A percentile compares a stretch with the other conserved stretches of the same genome.
Evolutionary conservation across 1,139 yeast genomes (phyloP).

Genomic region (Saccharomyces pastorianus): DNA sequence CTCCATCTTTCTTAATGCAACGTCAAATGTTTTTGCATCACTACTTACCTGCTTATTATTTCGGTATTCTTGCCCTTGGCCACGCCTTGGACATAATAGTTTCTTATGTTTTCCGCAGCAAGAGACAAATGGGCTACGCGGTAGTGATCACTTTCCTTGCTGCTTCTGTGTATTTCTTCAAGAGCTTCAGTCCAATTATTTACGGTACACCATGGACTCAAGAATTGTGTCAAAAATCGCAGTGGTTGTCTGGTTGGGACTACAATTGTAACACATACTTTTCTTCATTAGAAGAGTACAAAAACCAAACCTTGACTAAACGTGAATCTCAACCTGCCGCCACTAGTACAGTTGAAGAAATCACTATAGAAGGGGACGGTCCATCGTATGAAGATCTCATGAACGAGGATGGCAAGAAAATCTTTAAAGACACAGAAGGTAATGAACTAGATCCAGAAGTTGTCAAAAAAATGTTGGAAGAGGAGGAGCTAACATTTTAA

Average conservation of each 20-base stretch:
- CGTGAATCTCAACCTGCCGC: neutral
- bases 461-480: constrained; percentile 15
- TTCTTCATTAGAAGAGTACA: constrained; percentile 20
- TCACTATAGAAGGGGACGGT: neutral
- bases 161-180: constrained; percentile 49
- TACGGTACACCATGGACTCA: constrained; percentile 79
- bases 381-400: constrained; percentile 12
- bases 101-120: constrained; percentile 36
- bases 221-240: constrained; percentile 51
- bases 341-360: neutral
- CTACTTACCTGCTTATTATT: constrained; percentile 83
- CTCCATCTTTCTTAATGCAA: constrained; percentile 87
- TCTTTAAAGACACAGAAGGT: constrained; percentile 26
- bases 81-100: constrained; percentile 68
- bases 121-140: constrained; percentile 39
- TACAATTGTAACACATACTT: constrained; percentile 59
- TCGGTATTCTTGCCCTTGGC: constrained; percentile 77
- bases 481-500: constrained; percentile 20
- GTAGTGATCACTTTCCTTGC: constrained; percentile 44
- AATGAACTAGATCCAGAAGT: constrained; percentile 21
- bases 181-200: constrained; percentile 60
- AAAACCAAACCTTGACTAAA: constrained; percentile 5
- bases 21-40: constrained; percentile 91
- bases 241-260: constrained; percentile 68
- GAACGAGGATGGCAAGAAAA: constrained; percentile 20